Evolutionary conservation across 2,329 filamentous ascomycete species (phyloP).

Genomic region (Alternaria solani): DNA sequence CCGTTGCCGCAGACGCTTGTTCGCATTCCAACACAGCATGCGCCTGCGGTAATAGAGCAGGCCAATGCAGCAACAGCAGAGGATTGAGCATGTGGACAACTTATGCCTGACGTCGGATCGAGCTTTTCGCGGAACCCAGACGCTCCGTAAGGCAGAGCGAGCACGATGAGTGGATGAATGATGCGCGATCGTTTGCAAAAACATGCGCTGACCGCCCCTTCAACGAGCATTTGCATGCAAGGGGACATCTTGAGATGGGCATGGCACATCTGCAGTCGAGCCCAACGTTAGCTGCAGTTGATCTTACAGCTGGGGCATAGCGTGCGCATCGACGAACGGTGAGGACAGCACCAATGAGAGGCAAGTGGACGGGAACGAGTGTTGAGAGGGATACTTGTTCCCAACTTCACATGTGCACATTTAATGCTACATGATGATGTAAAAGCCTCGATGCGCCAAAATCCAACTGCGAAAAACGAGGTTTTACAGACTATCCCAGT

Average conservation of each 20-base stretch:
- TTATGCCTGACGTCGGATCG: slow-evolving; percentile 2
- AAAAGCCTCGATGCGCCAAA: slow-evolving; percentile 22
- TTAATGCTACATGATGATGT: background rate
- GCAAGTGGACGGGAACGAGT: background rate
- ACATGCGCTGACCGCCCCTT: slow-evolving; percentile 14
- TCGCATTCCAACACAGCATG: slow-evolving; percentile 81
- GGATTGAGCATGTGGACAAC: slow-evolving; percentile 38
- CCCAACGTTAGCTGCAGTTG: slow-evolving; percentile 19
- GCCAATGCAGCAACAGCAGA: slow-evolving; percentile 38
- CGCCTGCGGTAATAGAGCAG: slow-evolving; percentile 47
- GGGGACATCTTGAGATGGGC: background rate
- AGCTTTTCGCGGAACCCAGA: slow-evolving; percentile 14
- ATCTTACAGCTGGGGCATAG: slow-evolving; percentile 6
- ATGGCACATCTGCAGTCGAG: slow-evolving; percentile 18
- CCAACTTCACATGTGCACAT: slow-evolving; percentile 2
- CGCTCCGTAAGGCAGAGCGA: slow-evolving; percentile 8
- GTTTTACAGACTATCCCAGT: slow-evolving; percentile 9
- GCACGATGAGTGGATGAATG: background rate
- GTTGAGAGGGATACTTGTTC: background rate
- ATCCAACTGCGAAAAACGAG: slow-evolving; percentile 26
- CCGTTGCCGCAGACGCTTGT: slow-evolving; percentile 81
- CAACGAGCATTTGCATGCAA: slow-evolving; percentile 14
- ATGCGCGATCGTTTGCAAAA: slow-evolving; percentile 6
- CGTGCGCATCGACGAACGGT: slow-evolving; percentile 5
- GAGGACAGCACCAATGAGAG: background rate